Conservation (phyloP, 148 eudicot species). For the Rhododendron ovatum region DNA sequence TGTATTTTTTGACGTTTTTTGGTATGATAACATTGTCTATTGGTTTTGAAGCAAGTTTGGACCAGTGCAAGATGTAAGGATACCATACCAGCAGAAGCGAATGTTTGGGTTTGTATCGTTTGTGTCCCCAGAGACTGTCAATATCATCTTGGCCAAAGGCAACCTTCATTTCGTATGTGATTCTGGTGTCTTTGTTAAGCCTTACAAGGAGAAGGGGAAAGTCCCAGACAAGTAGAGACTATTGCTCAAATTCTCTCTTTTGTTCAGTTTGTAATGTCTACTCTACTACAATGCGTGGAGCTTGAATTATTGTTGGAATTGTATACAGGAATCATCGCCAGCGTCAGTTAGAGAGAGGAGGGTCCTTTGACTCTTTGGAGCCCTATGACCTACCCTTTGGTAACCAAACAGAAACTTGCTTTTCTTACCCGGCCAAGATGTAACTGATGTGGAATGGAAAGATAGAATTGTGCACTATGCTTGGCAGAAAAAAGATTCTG, state of each 20-base stretch:
- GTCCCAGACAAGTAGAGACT: constrained; percentile 59
- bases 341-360: constrained; percentile 67
- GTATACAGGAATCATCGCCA: constrained; percentile 23
- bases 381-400: constrained; percentile 60
- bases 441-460: neutral
- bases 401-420: constrained; percentile 13
- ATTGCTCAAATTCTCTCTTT: neutral
- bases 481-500: neutral
- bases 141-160: constrained; percentile 79
- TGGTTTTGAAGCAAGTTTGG: constrained; percentile 59
- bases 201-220: constrained; percentile 96
- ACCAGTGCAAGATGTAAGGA: constrained; percentile 97
- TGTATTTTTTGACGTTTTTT: neutral
- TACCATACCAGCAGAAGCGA: constrained; percentile 91
- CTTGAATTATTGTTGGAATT: neutral
- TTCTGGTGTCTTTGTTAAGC: constrained; percentile 94
- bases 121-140: constrained; percentile 75
- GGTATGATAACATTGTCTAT: constrained; percentile 2
- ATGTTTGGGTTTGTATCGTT: constrained; percentile 98
- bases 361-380: constrained; percentile 57
- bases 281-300: neutral
- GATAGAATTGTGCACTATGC: neutral
- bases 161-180: constrained; percentile 94
- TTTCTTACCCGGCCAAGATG: neutral
- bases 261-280: neutral